phyloP scores from a whole-genome alignment of 305 asterid species.

The Fraxinus velutina region DNA sequence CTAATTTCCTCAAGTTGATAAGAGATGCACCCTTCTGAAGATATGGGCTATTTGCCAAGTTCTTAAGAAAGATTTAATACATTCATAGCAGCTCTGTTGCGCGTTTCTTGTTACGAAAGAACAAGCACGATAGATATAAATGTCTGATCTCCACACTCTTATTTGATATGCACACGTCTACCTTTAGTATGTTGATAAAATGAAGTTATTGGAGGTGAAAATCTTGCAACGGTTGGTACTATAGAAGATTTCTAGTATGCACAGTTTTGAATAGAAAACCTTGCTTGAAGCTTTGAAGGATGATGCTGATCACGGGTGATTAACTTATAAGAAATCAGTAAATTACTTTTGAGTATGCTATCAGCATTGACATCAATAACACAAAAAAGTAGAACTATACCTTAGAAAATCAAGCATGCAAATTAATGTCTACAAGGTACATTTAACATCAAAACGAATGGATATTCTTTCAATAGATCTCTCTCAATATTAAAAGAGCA shows the following conservation, averaged over 20 bases:
- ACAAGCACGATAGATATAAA: neutral
- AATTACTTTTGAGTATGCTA: conserved; percentile 12
- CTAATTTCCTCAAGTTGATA: neutral
- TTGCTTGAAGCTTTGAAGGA: conserved; percentile 36
- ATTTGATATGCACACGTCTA: neutral
- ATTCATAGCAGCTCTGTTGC: neutral
- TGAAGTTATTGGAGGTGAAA: neutral
- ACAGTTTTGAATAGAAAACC: conserved; percentile 31
- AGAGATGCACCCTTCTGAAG: neutral
- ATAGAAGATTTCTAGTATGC: conserved; percentile 3
- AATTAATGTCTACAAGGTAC: conserved; percentile 5
- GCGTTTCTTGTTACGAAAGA: neutral
- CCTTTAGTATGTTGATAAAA: neutral
- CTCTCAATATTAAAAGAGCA: conserved; percentile 12
- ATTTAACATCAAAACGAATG: conserved; percentile 16
- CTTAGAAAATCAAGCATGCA: neutral
- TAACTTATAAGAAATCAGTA: conserved; percentile 34
- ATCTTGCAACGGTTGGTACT: neutral
- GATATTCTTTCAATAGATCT: neutral
- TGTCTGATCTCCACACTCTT: neutral
- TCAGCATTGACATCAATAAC: conserved; percentile 12
- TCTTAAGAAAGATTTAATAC: neutral
- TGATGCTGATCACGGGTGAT: conserved; percentile 53
- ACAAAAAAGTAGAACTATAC: neutral
- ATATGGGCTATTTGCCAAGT: neutral